phyloP scores from a whole-genome alignment of 2,329 filamentous ascomycete genomes.

The Calonectria pauciramosa region DNA sequence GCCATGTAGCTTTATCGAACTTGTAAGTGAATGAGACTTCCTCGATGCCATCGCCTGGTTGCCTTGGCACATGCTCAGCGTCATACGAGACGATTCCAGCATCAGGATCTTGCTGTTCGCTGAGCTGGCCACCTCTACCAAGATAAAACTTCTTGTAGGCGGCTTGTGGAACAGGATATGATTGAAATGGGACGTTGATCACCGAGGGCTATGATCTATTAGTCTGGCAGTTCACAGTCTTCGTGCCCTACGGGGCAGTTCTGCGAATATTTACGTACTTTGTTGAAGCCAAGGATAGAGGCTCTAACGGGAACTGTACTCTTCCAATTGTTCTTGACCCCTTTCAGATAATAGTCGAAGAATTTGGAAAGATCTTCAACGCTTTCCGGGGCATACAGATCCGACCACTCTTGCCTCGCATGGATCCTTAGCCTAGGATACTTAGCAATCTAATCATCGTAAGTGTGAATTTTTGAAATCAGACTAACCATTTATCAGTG shows the following conservation, averaged over 20 bases:
- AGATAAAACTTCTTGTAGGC: background rate
- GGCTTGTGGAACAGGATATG: background rate
- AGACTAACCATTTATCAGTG: conserved; percentile 1
- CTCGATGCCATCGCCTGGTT: background rate
- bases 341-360: conserved; percentile 7
- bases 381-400: background rate
- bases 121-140: background rate
- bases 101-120: background rate
- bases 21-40: background rate
- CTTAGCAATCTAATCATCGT: background rate
- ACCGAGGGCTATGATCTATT: background rate
- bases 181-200: background rate
- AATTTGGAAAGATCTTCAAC: background rate
- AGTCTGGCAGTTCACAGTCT: background rate
- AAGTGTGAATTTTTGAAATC: background rate
- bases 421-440: background rate
- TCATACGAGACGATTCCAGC: background rate
- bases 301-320: background rate
- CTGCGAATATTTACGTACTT: background rate
- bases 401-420: conserved; percentile 7
- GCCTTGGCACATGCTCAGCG: background rate
- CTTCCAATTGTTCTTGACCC: background rate
- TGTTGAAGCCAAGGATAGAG: background rate
- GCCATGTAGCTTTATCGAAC: background rate
- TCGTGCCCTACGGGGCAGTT: background rate